A percentile compares a stretch with the other conserved stretches of the same genome.
These are phyloP conservation scores for Arachis hypogaea DNA, from an alignment of 306 rosid genomes.

Conservation along the genomic window DNA sequence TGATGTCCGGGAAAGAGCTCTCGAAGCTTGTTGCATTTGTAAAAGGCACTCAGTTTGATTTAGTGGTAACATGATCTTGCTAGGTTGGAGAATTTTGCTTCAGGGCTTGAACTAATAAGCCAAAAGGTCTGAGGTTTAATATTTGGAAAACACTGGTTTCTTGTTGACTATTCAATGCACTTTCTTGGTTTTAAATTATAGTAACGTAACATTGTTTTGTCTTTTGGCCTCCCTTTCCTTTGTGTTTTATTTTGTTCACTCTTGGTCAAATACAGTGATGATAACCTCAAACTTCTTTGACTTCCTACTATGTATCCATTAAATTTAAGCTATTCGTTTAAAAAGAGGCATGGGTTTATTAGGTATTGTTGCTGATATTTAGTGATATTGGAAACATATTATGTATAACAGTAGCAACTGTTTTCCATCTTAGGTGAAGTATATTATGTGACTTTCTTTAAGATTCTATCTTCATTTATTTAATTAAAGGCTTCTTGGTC, in stretches of 20 bases:
- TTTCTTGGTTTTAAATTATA: too few species aligned
- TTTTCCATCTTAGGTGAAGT: too few species aligned
- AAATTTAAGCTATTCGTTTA: constrained; percentile 14
- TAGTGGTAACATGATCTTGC: constrained; percentile 83
- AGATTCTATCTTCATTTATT: too few species aligned
- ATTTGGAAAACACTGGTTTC: too few species aligned
- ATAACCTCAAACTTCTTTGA: constrained; percentile 2
- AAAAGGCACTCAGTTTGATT: constrained; percentile 96
- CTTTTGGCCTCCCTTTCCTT: constrained; percentile 12
- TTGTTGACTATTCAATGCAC: too few species aligned
- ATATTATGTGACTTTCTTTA: too few species aligned
- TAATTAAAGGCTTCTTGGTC: too few species aligned
- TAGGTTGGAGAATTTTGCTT: constrained; percentile 85
- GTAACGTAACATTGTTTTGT: too few species aligned
- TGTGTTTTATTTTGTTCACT: constrained; percentile 13
- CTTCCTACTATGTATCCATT: neutral
- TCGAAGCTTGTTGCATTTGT: constrained; percentile 98
- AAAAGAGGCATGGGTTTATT: constrained; percentile 19
- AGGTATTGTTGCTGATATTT: constrained; percentile 9
- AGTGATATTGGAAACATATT: neutral
- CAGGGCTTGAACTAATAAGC: constrained; percentile 89
- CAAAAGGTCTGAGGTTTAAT: constrained; percentile 59
- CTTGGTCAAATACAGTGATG: constrained; percentile 1
- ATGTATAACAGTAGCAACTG: too few species aligned
- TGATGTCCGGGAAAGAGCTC: constrained; percentile 95